Base-by-base conservation (phyloP, 805 yeast species). In the Saccharomycopsis fodiens region DNA sequence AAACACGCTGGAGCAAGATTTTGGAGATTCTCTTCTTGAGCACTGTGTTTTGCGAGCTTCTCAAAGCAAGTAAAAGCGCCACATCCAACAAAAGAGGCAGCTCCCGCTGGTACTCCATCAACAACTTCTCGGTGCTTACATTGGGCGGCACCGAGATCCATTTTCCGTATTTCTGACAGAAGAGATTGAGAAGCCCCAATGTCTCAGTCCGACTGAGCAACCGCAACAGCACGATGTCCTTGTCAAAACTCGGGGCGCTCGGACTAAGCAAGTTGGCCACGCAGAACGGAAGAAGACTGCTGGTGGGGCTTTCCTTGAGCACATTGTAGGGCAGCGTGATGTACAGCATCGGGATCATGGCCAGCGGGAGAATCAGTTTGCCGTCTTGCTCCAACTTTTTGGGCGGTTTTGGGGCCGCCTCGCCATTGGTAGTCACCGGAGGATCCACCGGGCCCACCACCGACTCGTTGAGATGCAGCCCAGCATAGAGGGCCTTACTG, bases 81-180 rank as follows among this genome's bases (percentile, higher is more conserved):
- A 75, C 67, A 6, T 78, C 74, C 21, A 77, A 58, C 13, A 77
- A 59, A 16, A 76, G 58, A 0, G 81, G 72, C 2, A 76, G 71
- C 32, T 62, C 67, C n/a, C 42, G 47, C 13, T 74, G 54, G n/a
- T 73, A 60, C 35, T 69, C 56, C 4, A 59, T 62, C 5, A 76
- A 55, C 12, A 77, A 57, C 22, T 59, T 60, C 8, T 59, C 66
- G 0, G 78, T 67, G 1, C 73, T 54, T 32, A 68, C 56, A 29
- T 60, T 59, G 31, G 68, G 68, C 0, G 80, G 79, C 44, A 76
- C 74, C 52, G 76, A 73, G 3, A 75, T 71, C 82, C 82, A 77
- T 35, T 80, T 60, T 1, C 81, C 81, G 52, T 74, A 76, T 53
- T 78, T 68, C 39, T 74, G 70, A 30, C 78, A 56, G 52, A 76